Evolutionary conservation across 805 yeast genomes (phyloP), one percentile per base, ranked within the genome.

Genomic region (Kodamaea jinghongensis): DNA sequence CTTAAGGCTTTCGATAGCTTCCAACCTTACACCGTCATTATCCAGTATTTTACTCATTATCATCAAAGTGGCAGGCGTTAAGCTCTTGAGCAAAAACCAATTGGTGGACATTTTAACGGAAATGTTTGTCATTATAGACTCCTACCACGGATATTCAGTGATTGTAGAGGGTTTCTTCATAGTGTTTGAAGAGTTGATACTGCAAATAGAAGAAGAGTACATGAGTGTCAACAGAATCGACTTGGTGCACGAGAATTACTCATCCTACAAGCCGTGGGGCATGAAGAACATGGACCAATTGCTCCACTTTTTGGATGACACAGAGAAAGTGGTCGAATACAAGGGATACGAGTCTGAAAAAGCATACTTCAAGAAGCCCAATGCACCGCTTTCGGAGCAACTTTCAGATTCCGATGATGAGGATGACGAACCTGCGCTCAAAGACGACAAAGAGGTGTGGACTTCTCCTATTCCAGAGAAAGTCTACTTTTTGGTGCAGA

Each of bases 111-210:
- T 91, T 1, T 65, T 91, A 13, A 75, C 79, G 34, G 78, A 89
- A 3, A 73, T 88, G 46, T 88, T 91, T 57, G 77, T 81, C 13
- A 63, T 90, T 26, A 68, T 91, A 36, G 98, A 91, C 61, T 70
- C 80, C 38, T 91, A 83, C 53, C 96, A 90, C 61, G 95, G 91
- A 0, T 91, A 91, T 57, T 65, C 80, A 2, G 67, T 71, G 11
- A 63, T 93, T 12, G 81, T 86, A 39, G 81, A 81, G 42, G 86
- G 87, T 1, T 81, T 87, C 43, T 85, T 89, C 45, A 61, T 71
- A 2, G 83, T 87, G 0, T 87, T 90, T 51, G 75, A 75, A 38
- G 81, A 78, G 17, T 58, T 86, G 4, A 65, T 80, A 5, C 60
- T 62, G 23, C 81, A 80, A 51, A 60, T 79, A 27, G 55, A 58